Evolutionary conservation across 1,284 basidiomycete species (phyloP).

Genomic region (Apiotrichum mycotoxinovorans): DNA sequence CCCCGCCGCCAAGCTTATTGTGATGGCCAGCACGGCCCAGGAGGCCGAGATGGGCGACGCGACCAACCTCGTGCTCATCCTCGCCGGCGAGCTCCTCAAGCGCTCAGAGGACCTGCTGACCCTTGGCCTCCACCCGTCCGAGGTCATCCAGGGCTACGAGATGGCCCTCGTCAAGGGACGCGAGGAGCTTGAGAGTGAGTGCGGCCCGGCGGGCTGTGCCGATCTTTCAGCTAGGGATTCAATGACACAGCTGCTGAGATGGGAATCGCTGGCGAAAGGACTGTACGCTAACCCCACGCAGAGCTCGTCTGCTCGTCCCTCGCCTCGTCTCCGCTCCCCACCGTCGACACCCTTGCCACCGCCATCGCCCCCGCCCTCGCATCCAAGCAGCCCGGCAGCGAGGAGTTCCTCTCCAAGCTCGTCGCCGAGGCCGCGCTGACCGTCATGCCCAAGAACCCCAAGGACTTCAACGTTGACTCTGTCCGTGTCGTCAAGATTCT

Average conservation of each 20-base stretch:
- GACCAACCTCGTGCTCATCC: constrained; percentile 91
- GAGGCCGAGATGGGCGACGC: constrained; percentile 98
- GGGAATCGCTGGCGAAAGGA: too few relatives aligned
- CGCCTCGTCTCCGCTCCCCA: constrained; percentile 65
- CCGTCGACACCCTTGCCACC: constrained; percentile 67
- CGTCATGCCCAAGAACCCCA: constrained; percentile 83
- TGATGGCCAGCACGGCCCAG: constrained; percentile 96
- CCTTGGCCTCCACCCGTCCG: constrained; percentile 95
- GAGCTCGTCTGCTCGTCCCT: constrained; percentile 36
- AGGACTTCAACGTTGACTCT: constrained; percentile 96
- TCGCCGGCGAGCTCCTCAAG: constrained; percentile 93
- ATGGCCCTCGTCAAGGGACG: constrained; percentile 83
- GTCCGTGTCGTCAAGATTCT: constrained; percentile 98
- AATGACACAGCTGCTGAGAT: too few relatives aligned
- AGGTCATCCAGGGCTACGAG: constrained; percentile 92
- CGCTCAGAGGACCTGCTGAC: constrained; percentile 87
- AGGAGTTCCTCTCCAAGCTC: constrained; percentile 74
- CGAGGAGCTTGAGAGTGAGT: constrained; percentile 84
- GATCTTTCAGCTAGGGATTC: too few relatives aligned
- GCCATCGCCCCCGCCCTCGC: constrained; percentile 90
- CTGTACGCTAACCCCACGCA: constrained; percentile 32
- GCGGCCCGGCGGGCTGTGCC: too few relatives aligned
- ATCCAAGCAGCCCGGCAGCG: constrained; percentile 94
- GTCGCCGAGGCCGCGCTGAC: constrained; percentile 89
- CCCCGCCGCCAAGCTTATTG: constrained; percentile 93